Evolutionary conservation across 108 stramenopile species (phyloP), one percentile per base, ranked within the genome.

Genomic region (Parmales sp.): DNA sequence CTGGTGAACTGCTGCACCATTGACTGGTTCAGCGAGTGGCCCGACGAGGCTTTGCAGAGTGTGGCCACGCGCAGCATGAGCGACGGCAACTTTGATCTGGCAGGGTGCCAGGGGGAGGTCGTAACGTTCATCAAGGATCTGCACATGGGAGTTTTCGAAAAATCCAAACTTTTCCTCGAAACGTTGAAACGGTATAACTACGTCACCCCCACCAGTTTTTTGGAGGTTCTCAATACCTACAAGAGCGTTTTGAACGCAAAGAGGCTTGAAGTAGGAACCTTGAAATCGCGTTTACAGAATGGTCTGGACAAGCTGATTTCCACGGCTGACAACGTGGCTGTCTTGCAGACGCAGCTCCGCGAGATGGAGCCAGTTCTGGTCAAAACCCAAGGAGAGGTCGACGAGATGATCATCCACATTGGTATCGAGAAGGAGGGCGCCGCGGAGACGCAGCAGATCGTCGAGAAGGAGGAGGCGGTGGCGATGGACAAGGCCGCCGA

Each of bases 1-100:
- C 45, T 78, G 4, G 77, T 78, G 0, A 78, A 78, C 60, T 78
- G 73, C 54, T 72, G 72, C 51, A 83, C 84, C 19, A 85, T 85
- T 43, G 82, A 85, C 69, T 85, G 84, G 84, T 85, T 85, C 73
- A 74, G 77, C 0, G 80, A 85, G 43, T 85, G 84, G 84, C 84
- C 83, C 20, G 84, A 81, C 11, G 84, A 83, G 51, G 84, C 84
- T 1, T 51, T 85, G 19, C 71, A 78, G 51, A 65, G 68, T 18
- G 84, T 85, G 1, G 84, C 75, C 5, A 65, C 63, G 73, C 68
- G 78, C 5, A 68, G 65, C 46, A 45, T 85, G 63, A 48, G 69
- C 19, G 72, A 78, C 5, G 63, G 38, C 19, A 68, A 77, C 49
- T 65, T 76, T 2, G 75, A 76, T 34, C 69, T 81, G 0, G 78